phyloP scores from a whole-genome alignment of 176 grass and related monocot species.

The Sorghum bicolor region Sorghum_bicolor_NCBIv3 NC_012878.2:50483001-50483500 shows the following conservation, averaged over 20 bases:
- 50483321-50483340: conserved; percentile 3
- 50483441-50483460: conserved; percentile 74
- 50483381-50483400: background rate
- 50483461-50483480: conserved; percentile 41
- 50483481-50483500: conserved; percentile 37
- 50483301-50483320: background rate
- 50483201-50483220: background rate
- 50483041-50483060: background rate
- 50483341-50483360: conserved; percentile 22
- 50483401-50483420: conserved; percentile 32
- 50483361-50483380: conserved; percentile 18
- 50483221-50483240: background rate
- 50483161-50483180: background rate
- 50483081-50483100: background rate
- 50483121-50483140: background rate
- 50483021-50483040: conserved; percentile 36
- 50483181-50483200: background rate
- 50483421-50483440: conserved; percentile 64
- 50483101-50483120: background rate
- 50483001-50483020: conserved; percentile 5
- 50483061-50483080: background rate
- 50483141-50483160: background rate
- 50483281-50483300: conserved; percentile 8
- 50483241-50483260: background rate
- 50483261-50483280: background rate